Evolutionary conservation across 192 early-diverging fungal genomes (phyloP).

Genomic region (Geranomyces variabilis): DNA sequence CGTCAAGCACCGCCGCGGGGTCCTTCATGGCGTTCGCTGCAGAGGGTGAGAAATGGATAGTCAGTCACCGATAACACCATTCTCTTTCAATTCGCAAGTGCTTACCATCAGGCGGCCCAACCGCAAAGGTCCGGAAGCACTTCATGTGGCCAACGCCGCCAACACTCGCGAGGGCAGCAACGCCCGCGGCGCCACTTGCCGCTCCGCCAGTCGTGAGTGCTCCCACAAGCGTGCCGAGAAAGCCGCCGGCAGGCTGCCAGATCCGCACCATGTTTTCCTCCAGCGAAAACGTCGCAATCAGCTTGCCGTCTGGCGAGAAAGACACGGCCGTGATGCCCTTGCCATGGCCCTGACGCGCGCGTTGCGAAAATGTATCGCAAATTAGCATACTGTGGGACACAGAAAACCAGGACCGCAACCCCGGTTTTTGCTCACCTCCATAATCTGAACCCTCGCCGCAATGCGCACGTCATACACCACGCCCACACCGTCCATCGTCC

Average conservation of each 20-base stretch:
- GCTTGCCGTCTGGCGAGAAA: conserved; percentile 79
- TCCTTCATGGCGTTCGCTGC: conserved; percentile 18
- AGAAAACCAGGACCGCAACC: background rate
- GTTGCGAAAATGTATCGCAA: background rate
- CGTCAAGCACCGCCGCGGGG: conserved; percentile 18
- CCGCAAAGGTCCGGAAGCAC: conserved; percentile 50
- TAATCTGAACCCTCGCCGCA: conserved; percentile 71
- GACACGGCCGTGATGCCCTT: conserved; percentile 66
- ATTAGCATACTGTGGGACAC: too few species aligned
- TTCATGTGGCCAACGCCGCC: conserved; percentile 48
- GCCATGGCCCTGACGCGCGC: conserved; percentile 75
- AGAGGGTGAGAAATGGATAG: background rate
- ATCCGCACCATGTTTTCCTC: conserved; percentile 71
- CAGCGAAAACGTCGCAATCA: conserved; percentile 70
- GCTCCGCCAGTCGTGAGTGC: conserved; percentile 32
- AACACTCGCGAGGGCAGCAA: conserved; percentile 30
- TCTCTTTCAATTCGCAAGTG: too few species aligned
- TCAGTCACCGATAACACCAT: background rate
- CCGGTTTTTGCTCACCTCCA: conserved; percentile 58
- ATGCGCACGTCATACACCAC: conserved; percentile 84
- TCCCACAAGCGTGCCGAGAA: conserved; percentile 72
- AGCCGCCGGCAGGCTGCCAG: conserved; percentile 73
- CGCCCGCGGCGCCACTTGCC: conserved; percentile 27
- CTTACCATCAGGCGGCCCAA: conserved; percentile 47
- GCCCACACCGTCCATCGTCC: conserved; percentile 71